Conservation (phyloP, 768 basidiomycete species). For the Boletus barrowsii region DNA sequence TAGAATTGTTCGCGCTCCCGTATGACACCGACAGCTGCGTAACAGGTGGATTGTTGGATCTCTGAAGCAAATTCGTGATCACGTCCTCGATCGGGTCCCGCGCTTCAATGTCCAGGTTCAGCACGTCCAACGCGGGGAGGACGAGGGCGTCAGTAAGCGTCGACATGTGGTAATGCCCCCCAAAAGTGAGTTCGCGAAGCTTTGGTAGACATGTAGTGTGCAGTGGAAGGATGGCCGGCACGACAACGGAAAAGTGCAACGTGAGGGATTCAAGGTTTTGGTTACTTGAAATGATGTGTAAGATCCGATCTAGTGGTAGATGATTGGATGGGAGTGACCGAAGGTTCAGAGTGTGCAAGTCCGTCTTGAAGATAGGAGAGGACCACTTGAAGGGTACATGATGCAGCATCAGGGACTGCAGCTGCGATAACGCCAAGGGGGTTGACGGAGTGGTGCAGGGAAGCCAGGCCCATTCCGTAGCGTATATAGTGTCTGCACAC, state of each 20-base stretch:
- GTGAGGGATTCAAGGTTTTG: slow-evolving; percentile 53
- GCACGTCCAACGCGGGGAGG: slow-evolving; percentile 53
- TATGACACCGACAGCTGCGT: slow-evolving; percentile 63
- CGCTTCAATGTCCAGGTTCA: slow-evolving; percentile 68
- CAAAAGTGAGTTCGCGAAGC: slow-evolving; percentile 54
- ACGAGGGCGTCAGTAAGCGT: slow-evolving; percentile 60
- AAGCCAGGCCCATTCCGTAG: slow-evolving; percentile 71
- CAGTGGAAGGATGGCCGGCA: slow-evolving; percentile 63
- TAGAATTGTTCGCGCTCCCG: slow-evolving; percentile 35
- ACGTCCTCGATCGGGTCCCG: slow-evolving; percentile 75
- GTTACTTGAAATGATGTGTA: slow-evolving; percentile 62
- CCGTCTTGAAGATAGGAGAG: slow-evolving; percentile 64
- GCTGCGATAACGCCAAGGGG: slow-evolving; percentile 40
- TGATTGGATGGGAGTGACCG: slow-evolving; percentile 62
- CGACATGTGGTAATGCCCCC: slow-evolving; percentile 64
- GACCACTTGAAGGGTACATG: slow-evolving; percentile 77
- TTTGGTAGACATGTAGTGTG: slow-evolving; percentile 49
- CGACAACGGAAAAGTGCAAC: slow-evolving; percentile 59
- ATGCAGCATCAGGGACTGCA: slow-evolving; percentile 61
- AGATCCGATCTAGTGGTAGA: slow-evolving; percentile 63
- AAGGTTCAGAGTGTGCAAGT: slow-evolving; percentile 57
- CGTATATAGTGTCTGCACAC: slow-evolving; percentile 59
- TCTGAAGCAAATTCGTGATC: slow-evolving; percentile 56
- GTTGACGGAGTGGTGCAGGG: slow-evolving; percentile 45
- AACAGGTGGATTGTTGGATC: slow-evolving; percentile 58